Evolutionary conservation across 208 protist genomes (phyloP), one percentile per base, ranked within the genome.

Genomic region (Acanthamoeba sp.): DNA sequence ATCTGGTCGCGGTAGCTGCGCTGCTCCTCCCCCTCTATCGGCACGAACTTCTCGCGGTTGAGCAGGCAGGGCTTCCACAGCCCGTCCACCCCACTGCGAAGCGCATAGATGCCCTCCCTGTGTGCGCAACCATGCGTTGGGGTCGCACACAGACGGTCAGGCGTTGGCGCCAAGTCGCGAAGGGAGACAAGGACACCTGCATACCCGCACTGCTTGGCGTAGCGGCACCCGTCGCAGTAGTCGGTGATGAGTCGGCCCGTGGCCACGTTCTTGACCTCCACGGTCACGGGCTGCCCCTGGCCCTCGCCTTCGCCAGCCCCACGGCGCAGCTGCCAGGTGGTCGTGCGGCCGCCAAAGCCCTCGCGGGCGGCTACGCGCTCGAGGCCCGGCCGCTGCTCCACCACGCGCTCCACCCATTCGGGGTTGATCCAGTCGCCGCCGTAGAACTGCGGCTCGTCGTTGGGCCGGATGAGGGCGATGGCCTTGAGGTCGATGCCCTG

Each of bases 191-290:
- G 36, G 2, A 18, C n/a, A 3, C 42, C 3, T 2, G 42, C 69
- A 18, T 22, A 80, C 69, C 69, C 69, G 69, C 69, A 80, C 69
- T 80, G 27, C 14, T 80, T 42, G 32, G 42, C 36, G 7, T 80
- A 80, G 69, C 69, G 69, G 24, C 69, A 80, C 12, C 36, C 69
- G 24, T 42, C 12, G 59, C 82, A 62, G 34, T 42, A 90, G 32
- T 73, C 52, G 52, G 82, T 73, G 59, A 90, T 93, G n/a, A 93
- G 71, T 76, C 87, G 40, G 24, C 87, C 87, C 22, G 64, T 57
- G n/a, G 64, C 87, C 45, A 93, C 71, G 29, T 93, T 93, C 87
- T 93, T 93, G 52, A 93, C 48, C 71, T 93, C 87, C 32, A 93
- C 87, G 14, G 34, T 80, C 32, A 42, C n/a, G 64, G 64, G 22